Conservation (phyloP, 208 protist species). For the Acanthamoeba lenticulata region DNA sequence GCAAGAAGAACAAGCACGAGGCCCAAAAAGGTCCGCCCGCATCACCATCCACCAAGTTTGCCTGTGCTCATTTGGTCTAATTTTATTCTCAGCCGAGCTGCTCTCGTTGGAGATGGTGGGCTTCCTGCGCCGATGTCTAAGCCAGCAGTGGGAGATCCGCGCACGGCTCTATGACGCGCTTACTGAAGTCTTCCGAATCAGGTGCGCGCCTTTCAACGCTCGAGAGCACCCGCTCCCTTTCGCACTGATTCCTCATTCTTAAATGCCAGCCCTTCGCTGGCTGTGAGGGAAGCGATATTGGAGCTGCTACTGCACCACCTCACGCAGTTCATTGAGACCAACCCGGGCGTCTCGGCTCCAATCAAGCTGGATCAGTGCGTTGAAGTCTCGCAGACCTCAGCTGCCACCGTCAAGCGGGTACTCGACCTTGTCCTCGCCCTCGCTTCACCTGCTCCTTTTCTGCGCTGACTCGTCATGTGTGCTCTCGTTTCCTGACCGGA, state of each 20-base stretch:
- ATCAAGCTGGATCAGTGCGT: conserved; percentile 28
- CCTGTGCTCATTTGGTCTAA: background rate
- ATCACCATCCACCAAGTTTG: background rate
- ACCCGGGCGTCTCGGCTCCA: background rate
- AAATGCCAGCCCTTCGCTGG: background rate
- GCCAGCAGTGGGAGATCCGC: conserved; percentile 60
- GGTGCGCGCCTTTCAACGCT: background rate
- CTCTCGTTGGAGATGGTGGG: conserved; percentile 53
- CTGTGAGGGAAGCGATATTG: conserved; percentile 40
- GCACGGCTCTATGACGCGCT: conserved; percentile 49
- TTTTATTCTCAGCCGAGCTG: background rate
- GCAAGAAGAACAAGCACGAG: conserved; percentile 16
- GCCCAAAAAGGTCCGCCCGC: background rate
- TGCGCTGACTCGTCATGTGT: too few relatives aligned
- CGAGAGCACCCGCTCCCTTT: background rate
- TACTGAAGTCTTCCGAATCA: conserved; percentile 40
- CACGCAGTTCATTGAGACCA: background rate
- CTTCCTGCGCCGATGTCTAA: conserved; percentile 32
- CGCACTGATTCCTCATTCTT: background rate
- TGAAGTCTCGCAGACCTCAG: conserved; percentile 20
- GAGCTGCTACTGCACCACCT: conserved; percentile 35
- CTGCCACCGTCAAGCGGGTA: conserved; percentile 35
- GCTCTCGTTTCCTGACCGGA: background rate
- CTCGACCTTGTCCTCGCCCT: too few relatives aligned
- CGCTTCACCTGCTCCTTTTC: too few relatives aligned